A percentile compares a stretch with the other conserved stretches of the same genome.
phyloP scores from a whole-genome alignment of 305 asterid genomes.

The Fraxinus latifolia region DNA sequence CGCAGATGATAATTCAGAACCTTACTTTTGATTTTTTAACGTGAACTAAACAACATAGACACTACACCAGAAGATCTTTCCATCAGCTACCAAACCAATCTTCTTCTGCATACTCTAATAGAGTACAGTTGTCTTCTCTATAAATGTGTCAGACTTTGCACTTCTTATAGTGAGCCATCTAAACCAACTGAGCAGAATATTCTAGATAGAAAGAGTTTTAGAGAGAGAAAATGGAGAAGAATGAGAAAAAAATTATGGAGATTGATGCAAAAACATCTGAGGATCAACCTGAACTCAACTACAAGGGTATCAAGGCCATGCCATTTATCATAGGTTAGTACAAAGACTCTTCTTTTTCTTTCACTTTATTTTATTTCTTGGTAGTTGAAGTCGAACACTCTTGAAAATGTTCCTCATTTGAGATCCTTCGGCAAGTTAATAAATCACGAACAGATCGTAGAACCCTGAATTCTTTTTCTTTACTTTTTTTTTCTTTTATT shows the following conservation, averaged over 20 bases:
- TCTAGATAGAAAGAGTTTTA: not conserved
- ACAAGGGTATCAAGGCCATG: slow-evolving; percentile 38
- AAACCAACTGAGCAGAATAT: not conserved
- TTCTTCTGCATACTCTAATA: not conserved
- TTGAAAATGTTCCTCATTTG: not conserved
- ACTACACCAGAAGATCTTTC: not conserved
- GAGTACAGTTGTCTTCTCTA: not conserved
- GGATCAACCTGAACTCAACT: slow-evolving; percentile 11
- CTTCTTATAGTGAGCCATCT: not conserved
- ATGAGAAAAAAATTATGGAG: slow-evolving; percentile 1
- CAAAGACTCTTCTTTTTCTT: not conserved
- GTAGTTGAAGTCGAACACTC: not conserved
- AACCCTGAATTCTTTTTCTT: not conserved
- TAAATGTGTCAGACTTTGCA: not conserved
- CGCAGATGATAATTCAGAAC: not conserved
- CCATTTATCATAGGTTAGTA: slow-evolving; percentile 36
- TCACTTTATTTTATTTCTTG: not conserved
- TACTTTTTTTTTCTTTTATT: not conserved
- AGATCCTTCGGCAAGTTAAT: not conserved
- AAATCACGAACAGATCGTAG: not conserved
- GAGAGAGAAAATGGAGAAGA: slow-evolving; percentile 1
- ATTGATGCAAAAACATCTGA: slow-evolving; percentile 3
- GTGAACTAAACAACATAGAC: not conserved
- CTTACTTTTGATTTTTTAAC: not conserved
- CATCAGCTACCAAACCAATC: not conserved